These are phyloP conservation scores for Albugo candida DNA, from an alignment of 352 stramenopile genomes.

Conservation along the genomic window DNA sequence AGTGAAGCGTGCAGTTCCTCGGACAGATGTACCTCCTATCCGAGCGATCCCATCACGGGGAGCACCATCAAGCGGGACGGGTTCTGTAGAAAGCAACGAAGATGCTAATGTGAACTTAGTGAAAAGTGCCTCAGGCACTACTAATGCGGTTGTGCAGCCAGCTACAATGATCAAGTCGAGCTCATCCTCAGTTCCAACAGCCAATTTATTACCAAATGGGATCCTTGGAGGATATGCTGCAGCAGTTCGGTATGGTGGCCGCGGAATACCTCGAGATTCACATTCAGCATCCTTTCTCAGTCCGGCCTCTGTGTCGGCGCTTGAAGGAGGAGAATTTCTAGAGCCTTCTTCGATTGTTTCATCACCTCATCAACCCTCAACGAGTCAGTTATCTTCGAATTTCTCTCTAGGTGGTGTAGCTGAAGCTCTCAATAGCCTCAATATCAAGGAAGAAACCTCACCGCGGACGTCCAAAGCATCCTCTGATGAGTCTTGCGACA, in stretches of 20 bases:
- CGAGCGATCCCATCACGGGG: constrained; percentile 52
- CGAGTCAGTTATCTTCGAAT: too few relatives aligned
- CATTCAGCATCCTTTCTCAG: too few relatives aligned
- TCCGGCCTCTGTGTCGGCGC: too few relatives aligned
- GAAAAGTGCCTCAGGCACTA: constrained; percentile 19
- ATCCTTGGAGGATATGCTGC: constrained; percentile 58
- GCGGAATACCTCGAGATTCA: constrained; percentile 10
- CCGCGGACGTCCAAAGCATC: too few relatives aligned
- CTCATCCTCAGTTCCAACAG: too few relatives aligned
- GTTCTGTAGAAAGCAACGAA: constrained; percentile 50
- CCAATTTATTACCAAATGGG: constrained; percentile 12
- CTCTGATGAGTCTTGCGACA: too few relatives aligned
- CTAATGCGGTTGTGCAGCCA: neutral
- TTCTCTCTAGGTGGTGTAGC: neutral
- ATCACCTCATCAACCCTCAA: too few relatives aligned
- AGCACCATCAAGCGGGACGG: constrained; percentile 60
- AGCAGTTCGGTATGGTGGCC: constrained; percentile 46
- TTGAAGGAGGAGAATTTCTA: too few relatives aligned
- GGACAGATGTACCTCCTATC: constrained; percentile 57
- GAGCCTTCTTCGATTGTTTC: too few relatives aligned
- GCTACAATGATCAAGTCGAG: too few relatives aligned
- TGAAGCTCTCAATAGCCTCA: neutral
- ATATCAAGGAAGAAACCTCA: too few relatives aligned
- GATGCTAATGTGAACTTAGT: constrained; percentile 32
- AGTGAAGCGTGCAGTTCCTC: constrained; percentile 69